phyloP scores from a whole-genome alignment of 352 stramenopile genomes.

The Globisporangium barbulae region DNA sequence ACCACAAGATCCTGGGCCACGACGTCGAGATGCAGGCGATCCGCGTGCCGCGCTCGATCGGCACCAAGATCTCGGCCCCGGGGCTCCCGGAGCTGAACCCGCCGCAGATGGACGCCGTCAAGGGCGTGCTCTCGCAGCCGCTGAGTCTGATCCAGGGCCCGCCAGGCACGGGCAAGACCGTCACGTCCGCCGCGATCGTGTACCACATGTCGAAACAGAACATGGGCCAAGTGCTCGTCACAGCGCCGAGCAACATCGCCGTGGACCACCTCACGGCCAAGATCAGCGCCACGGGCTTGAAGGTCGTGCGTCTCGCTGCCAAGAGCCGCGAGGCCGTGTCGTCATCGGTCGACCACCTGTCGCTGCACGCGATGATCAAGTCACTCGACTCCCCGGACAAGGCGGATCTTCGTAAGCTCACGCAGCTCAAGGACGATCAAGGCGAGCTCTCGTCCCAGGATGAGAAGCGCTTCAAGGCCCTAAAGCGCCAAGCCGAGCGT shows the following conservation, averaged over 20 bases:
- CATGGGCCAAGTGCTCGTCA: slow-evolving; percentile 98
- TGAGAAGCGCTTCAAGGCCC: slow-evolving; percentile 94
- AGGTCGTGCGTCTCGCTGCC: slow-evolving; percentile 97
- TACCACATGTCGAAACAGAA: slow-evolving; percentile 99
- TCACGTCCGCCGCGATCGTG: slow-evolving; percentile 98
- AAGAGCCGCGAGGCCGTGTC: slow-evolving; percentile 96
- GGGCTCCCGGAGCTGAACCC: slow-evolving; percentile 97
- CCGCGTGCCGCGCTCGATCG: slow-evolving; percentile 60
- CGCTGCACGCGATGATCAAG: slow-evolving; percentile 97
- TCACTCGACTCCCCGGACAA: slow-evolving; percentile 88
- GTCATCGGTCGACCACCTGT: slow-evolving; percentile 96
- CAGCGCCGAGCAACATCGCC: slow-evolving; percentile 98
- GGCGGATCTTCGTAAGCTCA: slow-evolving; percentile 89
- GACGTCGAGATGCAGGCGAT: slow-evolving; percentile 95
- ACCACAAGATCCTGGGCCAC: slow-evolving; percentile 98
- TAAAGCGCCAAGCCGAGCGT: slow-evolving; percentile 92
- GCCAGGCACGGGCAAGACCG: slow-evolving; percentile 96
- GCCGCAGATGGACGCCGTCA: slow-evolving; percentile 95
- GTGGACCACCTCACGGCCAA: slow-evolving; percentile 97
- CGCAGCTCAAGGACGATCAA: slow-evolving; percentile 95
- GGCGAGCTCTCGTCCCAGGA: slow-evolving; percentile 93
- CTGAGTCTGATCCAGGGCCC: slow-evolving; percentile 98
- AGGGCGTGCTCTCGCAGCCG: slow-evolving; percentile 94
- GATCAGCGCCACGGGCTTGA: slow-evolving; percentile 97
- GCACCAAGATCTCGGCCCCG: slow-evolving; percentile 85